Percentiles rank a stretch among this genome's conserved stretches.
These are phyloP conservation scores for Arthrobotrys sphaeroides DNA, from an alignment of 2,329 filamentous ascomycete genomes.

Conservation along the genomic window DNA sequence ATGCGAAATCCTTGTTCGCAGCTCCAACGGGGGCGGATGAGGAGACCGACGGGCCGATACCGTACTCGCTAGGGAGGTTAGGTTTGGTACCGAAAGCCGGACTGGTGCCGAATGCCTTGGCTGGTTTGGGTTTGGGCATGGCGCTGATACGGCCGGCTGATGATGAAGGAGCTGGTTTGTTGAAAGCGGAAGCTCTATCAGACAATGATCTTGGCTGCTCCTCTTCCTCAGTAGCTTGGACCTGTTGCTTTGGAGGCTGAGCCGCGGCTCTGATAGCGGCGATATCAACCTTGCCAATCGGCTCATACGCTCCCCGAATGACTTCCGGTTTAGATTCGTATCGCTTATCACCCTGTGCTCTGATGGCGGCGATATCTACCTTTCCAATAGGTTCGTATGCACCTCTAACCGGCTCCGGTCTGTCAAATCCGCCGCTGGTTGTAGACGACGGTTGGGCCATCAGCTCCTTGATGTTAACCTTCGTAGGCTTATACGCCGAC, in stretches of 20 bases:
- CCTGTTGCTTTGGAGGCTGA: slow-evolving; percentile 68
- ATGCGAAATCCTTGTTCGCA: slow-evolving; percentile 92
- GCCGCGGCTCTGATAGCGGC: slow-evolving; percentile 87
- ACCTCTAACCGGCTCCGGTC: slow-evolving; percentile 77
- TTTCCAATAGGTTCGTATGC: slow-evolving; percentile 94
- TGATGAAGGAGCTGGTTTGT: slow-evolving; percentile 60
- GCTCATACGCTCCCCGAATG: slow-evolving; percentile 93
- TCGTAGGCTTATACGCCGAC: slow-evolving; percentile 92
- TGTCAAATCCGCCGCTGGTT: slow-evolving; percentile 62
- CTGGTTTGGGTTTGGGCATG: slow-evolving; percentile 92
- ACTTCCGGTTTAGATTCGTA: slow-evolving; percentile 81
- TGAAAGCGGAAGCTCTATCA: slow-evolving; percentile 80
- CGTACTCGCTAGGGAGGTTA: slow-evolving; percentile 76
- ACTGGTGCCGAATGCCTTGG: slow-evolving; percentile 82
- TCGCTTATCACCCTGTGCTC: slow-evolving; percentile 74
- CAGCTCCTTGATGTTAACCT: slow-evolving; percentile 89
- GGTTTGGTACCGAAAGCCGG: slow-evolving; percentile 83
- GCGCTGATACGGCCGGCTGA: slow-evolving; percentile 82
- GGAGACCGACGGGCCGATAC: slow-evolving; percentile 70
- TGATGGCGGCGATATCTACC: slow-evolving; percentile 93
- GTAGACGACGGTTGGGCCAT: slow-evolving; percentile 74
- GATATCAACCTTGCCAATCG: slow-evolving; percentile 96
- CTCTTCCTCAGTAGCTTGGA: slow-evolving; percentile 60
- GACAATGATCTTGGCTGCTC: slow-evolving; percentile 72
- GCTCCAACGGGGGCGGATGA: slow-evolving; percentile 74